Base-by-base conservation (phyloP, 164 flowering plant species). In the Malania oleifera region DNA sequence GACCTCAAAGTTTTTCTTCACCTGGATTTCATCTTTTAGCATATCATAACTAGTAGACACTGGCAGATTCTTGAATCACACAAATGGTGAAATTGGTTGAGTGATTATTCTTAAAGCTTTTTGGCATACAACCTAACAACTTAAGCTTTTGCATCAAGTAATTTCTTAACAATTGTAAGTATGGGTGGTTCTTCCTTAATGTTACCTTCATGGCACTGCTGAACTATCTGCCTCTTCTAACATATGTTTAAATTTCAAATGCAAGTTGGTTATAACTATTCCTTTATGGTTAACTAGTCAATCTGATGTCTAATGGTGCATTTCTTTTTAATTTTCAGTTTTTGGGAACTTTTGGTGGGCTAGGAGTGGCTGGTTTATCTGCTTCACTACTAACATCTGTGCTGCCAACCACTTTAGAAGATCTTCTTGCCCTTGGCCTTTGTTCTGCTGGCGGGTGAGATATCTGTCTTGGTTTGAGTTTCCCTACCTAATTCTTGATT, bases 391-490 rank as follows among this genome's bases (percentile, higher is more conserved):
- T 93, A 53, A 93, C 98, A 41, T 83, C 97, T 29, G 89, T 89
- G 52, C 73, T 93, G 54, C 91, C 84, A 24, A 84, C 98, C 59
- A 87, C 95, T 11, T 62, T 77, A 52, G 98, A 93, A 71, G 98
- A 93, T 78, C 95, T 93, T 77, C 96, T 90, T 68, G 98, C 98
- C 67, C 81, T 93, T 59, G 95, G 89, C 45, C 81, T 93, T 65
- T 93, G 97, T 66, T 93, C 98, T 52, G 86, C 91, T 68, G 98
- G 97, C 75, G 98, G 98, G 96, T 92, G 72, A 71, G 29, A 19
- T 20, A 1, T 40, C 43, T 56, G 54, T 64, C 49, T 45, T 19
- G 22, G 23, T 43, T 24, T n/a, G 52, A 25, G 9, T 51, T 49
- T 37, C n/a, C n/a, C n/a, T n/a, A n/a, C n/a, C n/a, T n/a, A n/a